Conservation (phyloP, 1,284 basidiomycete species). For the Tilletia indica region DNA sequence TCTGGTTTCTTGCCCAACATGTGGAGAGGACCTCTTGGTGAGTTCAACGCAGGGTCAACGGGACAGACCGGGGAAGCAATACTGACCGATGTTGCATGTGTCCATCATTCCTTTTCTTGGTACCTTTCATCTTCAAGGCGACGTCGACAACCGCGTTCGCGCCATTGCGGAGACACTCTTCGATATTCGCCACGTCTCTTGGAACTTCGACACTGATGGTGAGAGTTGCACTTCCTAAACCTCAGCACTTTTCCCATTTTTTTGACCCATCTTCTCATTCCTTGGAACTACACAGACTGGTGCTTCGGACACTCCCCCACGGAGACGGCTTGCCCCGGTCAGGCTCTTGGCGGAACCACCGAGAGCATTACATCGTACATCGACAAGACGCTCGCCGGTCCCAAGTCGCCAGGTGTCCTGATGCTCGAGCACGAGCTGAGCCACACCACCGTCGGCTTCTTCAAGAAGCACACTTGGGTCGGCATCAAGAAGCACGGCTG, state of each 20-base stretch:
- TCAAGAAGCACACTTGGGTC: background rate
- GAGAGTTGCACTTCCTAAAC: conserved; percentile 13
- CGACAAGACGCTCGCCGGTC: background rate
- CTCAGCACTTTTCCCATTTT: no score
- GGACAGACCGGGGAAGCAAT: background rate
- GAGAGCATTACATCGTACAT: conserved; percentile 28
- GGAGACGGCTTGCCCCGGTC: conserved; percentile 28
- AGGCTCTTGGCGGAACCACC: conserved; percentile 28
- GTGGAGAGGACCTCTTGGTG: conserved; percentile 41
- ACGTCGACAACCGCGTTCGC: conserved; percentile 55
- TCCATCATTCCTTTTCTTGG: background rate
- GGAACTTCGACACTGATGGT: conserved; percentile 61
- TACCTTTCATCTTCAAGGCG: conserved; percentile 24
- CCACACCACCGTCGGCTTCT: background rate
- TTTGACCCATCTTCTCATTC: no score
- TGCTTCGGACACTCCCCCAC: conserved; percentile 31
- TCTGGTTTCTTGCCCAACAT: conserved; percentile 61
- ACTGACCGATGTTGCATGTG: background rate
- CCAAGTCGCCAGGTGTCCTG: background rate
- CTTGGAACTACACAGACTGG: conserved; percentile 19
- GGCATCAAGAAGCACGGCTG: conserved; percentile 9
- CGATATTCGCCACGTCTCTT: conserved; percentile 68
- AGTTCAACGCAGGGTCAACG: background rate
- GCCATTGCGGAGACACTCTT: conserved; percentile 49
- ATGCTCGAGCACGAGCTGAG: conserved; percentile 14